Base-by-base conservation (phyloP, 768 basidiomycete species). In the Vishniacozyma victoriae region DNA sequence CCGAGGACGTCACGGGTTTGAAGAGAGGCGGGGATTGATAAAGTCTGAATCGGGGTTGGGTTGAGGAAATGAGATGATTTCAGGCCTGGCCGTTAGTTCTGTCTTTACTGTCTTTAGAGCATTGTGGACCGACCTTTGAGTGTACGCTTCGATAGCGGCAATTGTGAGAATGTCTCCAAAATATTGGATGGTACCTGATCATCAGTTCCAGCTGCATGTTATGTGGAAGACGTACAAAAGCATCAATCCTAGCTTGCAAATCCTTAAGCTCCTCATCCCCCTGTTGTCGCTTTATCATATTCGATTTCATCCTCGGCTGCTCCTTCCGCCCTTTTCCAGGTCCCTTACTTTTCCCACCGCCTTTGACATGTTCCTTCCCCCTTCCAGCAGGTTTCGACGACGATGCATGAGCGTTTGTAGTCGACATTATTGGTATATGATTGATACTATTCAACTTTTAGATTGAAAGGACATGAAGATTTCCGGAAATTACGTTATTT, bases 1-100 rank as follows among this genome's bases (percentile, higher is more conserved):
- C 81, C 84, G 3, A 85, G 75, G 20, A 85, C 78, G 48, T 85
- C 84, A 39, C 77, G 77, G 5, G 80, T 79, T 59, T 80, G 81
- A 5, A 85, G 67, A 1, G 82, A 77, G 6, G 78, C 70, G 0
- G 82, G 82, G 22, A 85, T 73, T 27, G 82, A 78, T 14, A 78
- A 74, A 4, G 76, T 71, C 62, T 85, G 84, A 38, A 85, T 84
- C 48, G 89, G 85, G 0, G 92, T 95, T 80, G 90, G 89, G 18
- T 85, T 77, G 35, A 83, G 77, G 61, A 91, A 95, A 64, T 82
- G 89, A 0, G 83, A 81, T 52, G 87, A 86, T 74, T 87, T 88
- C 27, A 97, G 76, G 14, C 91, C 91, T 88, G 47, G 12, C 18
- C 15, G 41, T 44, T 9, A 33, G 29, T 33, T 33, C 9, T 9